Base-by-base conservation (phyloP, 257 asterid genomes). In the Plantago elongata region DNA sequence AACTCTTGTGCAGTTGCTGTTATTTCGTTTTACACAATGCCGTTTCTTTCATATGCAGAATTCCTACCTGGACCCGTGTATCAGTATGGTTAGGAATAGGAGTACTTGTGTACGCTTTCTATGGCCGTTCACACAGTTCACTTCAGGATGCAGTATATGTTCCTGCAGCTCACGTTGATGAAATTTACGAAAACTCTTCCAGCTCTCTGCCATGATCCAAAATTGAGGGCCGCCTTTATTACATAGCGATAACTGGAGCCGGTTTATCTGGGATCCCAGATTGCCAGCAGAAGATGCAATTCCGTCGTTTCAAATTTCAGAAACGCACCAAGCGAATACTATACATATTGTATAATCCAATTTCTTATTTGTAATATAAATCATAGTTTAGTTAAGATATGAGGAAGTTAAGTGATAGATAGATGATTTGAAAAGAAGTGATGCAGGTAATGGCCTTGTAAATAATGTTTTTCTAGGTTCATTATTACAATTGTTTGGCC, bases 81-180 rank as follows among this genome's bases (percentile, higher is more conserved):
- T 81, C 96, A 2, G 45, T 85, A 60, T 93, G 99, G 99, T 78
- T 89, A 65, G 78, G 74, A 3, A 27, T 87, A 44, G 99, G 97
- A 30, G 75, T 55, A 0, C 30, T 84, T 9, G 77, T 89, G 11
- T 93, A 93, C 73, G 47, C 70, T 16, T 72, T 80, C 59, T 93
- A 93, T 11, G 95, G 99, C 45, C 88, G 94, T 11, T 77, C 60
- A 14, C 90, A 89, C 78, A 93, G 99, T 76, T 77, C 91, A 0
- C 69, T 93, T 74, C 77, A 57, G 29, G 67, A 81, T 54, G 99
- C 90, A 14, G 93, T 93, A 47, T 89, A 93, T 40, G 99, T 87
- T 12, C 96, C 99, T 49, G 95, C 89, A 57, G 77, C 92, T 15
- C 96, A 82, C 42, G 88, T 87, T 29, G 95, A 89, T 63, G 96